Base-by-base conservation (phyloP, 306 rosid genomes). In the Canavalia ensiformis region DNA sequence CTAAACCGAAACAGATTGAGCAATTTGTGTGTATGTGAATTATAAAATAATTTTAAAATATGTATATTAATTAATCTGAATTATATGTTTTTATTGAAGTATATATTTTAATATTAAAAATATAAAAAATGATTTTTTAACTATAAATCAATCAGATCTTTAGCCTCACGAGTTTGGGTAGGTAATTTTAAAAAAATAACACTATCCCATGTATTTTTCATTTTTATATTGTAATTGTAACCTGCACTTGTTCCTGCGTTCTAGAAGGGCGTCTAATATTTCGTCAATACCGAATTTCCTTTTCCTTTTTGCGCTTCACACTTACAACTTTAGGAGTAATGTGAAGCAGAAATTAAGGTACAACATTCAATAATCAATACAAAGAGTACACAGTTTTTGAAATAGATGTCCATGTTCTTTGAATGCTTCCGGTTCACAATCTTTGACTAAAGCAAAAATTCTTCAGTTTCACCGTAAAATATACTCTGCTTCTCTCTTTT, bases 371-470 rank as follows among this genome's bases (percentile, higher is more conserved):
- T 18, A 0, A 0, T 11, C 35, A 25, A 12, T n/a, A n/a, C 33
- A 71, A 35, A 31, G 45, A 31, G 56, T 12, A 45, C 70, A 6
- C 51, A 25, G 28, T 4, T 33, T 8, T 68, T 68, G 76, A 79
- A 18, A 57, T 77, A 49, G 30, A 44, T 30, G 56, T 11, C 35
- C 18, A 37, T n/a, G 5, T 45, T 31, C 35, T 75, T 75, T 75
- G 74, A 68, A 57, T 68, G 59, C 69, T 56, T 68, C 70, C 28
- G 69, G 59, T 8, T 67, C 79, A 5, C 75, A 67, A 12, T 33
- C 35, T 79, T 79, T 69, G 71, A 79, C 71, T 28, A 8, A 0
- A 31, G 25, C 31, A 39, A 6, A 45, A 57, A 7, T 57, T 68
- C 77, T 35, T 45, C n/a, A 31, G 5, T 10, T 58, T 57, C 7